Base-by-base conservation (phyloP, 2,329 filamentous ascomycete genomes). In the Didymella pomorum region DNA sequence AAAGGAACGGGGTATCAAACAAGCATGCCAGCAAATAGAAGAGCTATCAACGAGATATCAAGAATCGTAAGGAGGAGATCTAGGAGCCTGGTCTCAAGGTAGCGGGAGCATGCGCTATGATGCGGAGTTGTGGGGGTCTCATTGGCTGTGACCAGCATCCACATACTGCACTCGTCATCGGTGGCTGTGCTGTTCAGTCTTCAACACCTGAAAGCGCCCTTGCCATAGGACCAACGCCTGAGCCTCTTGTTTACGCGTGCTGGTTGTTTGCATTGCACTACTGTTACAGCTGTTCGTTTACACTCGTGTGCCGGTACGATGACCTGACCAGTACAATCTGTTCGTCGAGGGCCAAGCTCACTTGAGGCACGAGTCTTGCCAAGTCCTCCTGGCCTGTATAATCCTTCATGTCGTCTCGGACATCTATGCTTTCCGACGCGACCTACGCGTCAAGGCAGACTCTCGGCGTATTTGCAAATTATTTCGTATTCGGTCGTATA, bases 81-180 rank as follows among this genome's bases (percentile, higher is more conserved):
- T 46, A 18, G 54, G 41, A 63, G 52, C 42, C 57, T 55, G 47
- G 37, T 43, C 28, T 18, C 28, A 50, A 37, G 33, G 57, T 26
- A 20, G 42, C 12, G 26, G 41, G 46, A 41, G 46, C 25, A 54
- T 53, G 46, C 45, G 46, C 52, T 52, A 55, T 55, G 46, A 59
- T 55, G 52, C 48, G 43, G 52, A 45, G 60, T 46, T 56, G 46
- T 49, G 28, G 48, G 42, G 43, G 29, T 31, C 26, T 37, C 26
- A 52, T 58, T 46, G 58, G 51, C 20, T n/a, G n/a, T 20, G 18
- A 20, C 35, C 35, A 39, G 35, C 35, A 10, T 45, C 39, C 20
- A 21, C 20, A 46, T 18, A 43, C 14, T 29, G 42, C 23, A 52
- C 49, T 58, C 56, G 56, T 60, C 57, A 60, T 60, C 57, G 28